Conservation (phyloP, 108 stramenopile species). For the Cyclostephanos tholiformis region DNA sequence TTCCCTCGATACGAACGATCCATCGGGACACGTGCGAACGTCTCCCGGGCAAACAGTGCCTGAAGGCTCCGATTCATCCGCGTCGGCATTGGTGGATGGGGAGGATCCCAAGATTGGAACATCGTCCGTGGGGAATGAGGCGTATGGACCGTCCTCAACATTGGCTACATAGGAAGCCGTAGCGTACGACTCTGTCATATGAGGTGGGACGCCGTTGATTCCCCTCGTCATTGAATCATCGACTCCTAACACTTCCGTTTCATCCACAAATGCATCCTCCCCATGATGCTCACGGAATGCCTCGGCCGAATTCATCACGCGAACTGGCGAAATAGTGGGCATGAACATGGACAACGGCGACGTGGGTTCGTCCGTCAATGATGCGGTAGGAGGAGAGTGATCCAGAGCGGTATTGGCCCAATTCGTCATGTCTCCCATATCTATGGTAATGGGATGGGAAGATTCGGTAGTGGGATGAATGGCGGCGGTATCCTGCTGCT, state of each 20-base stretch:
- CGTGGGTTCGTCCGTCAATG: neutral
- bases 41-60: neutral
- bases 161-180: too few relatives aligned
- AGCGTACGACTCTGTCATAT: too few relatives aligned
- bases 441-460: too few relatives aligned
- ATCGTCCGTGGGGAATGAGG: too few relatives aligned
- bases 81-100: too few relatives aligned
- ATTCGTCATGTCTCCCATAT: neutral
- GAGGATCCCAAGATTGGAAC: too few relatives aligned
- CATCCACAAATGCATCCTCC: neutral
- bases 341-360: neutral
- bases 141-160: too few relatives aligned
- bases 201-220: too few relatives aligned
- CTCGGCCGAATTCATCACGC: neutral
- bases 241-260: neutral
- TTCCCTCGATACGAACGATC: conserved; percentile 13
- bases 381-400: neutral
- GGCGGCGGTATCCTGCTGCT: too few relatives aligned
- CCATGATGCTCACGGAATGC: neutral
- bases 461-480: neutral
- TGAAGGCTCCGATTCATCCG: too few relatives aligned
- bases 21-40: conserved; percentile 24
- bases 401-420: conserved; percentile 3
- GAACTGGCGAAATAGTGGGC: too few relatives aligned
- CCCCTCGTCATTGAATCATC: neutral